These are phyloP conservation scores for Pythium guiyangense DNA, from an alignment of 352 stramenopile species.

Conservation along the genomic window DNA sequence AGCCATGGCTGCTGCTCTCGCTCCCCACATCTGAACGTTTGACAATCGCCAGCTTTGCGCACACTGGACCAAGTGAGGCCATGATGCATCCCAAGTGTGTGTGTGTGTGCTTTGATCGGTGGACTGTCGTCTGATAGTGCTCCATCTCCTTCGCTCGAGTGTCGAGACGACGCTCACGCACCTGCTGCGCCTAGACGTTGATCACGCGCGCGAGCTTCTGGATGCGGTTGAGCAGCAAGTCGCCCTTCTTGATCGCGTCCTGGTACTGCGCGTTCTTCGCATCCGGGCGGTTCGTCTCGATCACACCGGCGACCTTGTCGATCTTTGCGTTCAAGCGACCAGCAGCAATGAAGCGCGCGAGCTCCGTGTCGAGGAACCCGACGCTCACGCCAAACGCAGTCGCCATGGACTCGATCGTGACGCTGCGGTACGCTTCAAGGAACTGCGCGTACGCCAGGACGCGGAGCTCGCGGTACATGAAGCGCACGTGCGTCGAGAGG, in stretches of 20 bases:
- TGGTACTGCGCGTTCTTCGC: slow-evolving; percentile 99
- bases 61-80: too few relatives aligned
- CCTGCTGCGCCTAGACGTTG: slow-evolving; percentile 77
- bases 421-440: slow-evolving; percentile 96
- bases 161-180: too few relatives aligned
- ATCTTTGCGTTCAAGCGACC: slow-evolving; percentile 98
- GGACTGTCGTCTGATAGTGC: too few relatives aligned
- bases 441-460: slow-evolving; percentile 98
- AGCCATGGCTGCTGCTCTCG: too few relatives aligned
- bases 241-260: slow-evolving; percentile 98
- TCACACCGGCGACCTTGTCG: slow-evolving; percentile 97
- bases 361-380: slow-evolving; percentile 95
- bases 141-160: not conserved
- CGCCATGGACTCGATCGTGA: slow-evolving; percentile 97
- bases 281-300: slow-evolving; percentile 98
- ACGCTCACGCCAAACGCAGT: slow-evolving; percentile 93
- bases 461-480: slow-evolving; percentile 96
- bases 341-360: slow-evolving; percentile 97
- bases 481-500: slow-evolving; percentile 89
- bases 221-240: slow-evolving; percentile 98
- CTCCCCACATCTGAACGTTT: too few relatives aligned
- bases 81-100: too few relatives aligned
- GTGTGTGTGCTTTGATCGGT: too few relatives aligned
- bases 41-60: too few relatives aligned
- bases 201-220: slow-evolving; percentile 97